These are phyloP conservation scores for Micractinium conductrix DNA, from an alignment of 139 green algal species.

Conservation along the genomic window DNA sequence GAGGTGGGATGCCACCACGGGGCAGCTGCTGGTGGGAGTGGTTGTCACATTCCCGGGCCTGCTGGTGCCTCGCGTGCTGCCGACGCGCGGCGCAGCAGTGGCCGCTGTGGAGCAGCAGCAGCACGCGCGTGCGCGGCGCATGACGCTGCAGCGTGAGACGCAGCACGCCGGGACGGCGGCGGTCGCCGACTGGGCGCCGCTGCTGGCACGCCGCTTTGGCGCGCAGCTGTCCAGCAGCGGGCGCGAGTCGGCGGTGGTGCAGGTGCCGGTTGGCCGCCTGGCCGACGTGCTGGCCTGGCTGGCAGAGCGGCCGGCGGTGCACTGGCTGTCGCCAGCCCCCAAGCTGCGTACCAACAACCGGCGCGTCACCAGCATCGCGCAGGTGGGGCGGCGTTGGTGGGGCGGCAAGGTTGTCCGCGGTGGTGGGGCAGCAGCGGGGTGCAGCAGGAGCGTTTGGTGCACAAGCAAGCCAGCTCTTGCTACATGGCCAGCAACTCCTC, in stretches of 20 bases:
- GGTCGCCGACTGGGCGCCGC: conserved; percentile 31
- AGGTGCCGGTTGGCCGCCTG: conserved; percentile 17
- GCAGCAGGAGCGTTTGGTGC: no score
- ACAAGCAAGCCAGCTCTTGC: no score
- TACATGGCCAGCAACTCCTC: no score
- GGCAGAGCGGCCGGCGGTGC: conserved; percentile 36
- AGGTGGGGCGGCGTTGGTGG: conserved; percentile 34
- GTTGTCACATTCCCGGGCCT: conserved; percentile 28
- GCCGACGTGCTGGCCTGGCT: conserved; percentile 40
- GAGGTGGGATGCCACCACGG: not conserved
- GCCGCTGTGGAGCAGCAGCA: not conserved
- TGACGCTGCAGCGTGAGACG: not conserved
- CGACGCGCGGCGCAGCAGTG: not conserved
- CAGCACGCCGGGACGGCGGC: conserved; percentile 36
- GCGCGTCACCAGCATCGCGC: conserved; percentile 58
- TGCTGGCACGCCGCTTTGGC: not conserved
- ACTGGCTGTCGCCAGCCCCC: conserved; percentile 58
- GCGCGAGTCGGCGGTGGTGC: not conserved
- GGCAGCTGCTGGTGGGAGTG: conserved; percentile 22
- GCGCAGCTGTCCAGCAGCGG: not conserved
- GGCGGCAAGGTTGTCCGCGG: not conserved
- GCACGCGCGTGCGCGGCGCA: not conserved
- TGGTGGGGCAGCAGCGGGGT: no score
- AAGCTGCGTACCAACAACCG: conserved; percentile 60
- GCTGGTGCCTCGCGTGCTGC: not conserved